A percentile compares a stretch with the other conserved stretches of the same genome.
Conservation (phyloP, 2,329 filamentous ascomycete species). For the Curvularia sp. region DNA sequence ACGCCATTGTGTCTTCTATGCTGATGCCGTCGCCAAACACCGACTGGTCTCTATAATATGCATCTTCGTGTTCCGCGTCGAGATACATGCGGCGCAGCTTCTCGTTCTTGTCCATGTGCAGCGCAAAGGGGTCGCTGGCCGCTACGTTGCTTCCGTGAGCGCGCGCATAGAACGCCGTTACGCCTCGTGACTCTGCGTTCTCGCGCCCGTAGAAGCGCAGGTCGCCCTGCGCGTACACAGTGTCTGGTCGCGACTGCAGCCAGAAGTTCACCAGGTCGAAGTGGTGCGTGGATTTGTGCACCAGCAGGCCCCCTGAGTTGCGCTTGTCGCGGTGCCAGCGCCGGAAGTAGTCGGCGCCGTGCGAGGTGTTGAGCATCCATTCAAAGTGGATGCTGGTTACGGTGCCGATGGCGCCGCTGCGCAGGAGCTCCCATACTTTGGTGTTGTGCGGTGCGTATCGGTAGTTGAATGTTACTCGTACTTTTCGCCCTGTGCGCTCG, state of each 20-base stretch:
- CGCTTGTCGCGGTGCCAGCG: constrained; percentile 69
- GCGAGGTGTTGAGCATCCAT: constrained; percentile 68
- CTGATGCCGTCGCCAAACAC: constrained; percentile 69
- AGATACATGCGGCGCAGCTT: constrained; percentile 67
- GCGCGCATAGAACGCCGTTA: constrained; percentile 60
- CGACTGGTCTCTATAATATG: constrained; percentile 67
- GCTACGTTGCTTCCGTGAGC: constrained; percentile 61
- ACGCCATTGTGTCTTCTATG: constrained; percentile 70
- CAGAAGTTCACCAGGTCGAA: constrained; percentile 71
- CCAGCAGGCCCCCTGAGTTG: constrained; percentile 66
- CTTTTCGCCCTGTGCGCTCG: constrained; percentile 56
- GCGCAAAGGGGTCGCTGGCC: constrained; percentile 64
- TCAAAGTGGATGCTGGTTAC: constrained; percentile 68
- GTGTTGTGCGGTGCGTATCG: constrained; percentile 71
- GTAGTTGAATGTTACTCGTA: constrained; percentile 70
- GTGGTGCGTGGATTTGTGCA: constrained; percentile 70
- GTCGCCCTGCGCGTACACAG: constrained; percentile 66
- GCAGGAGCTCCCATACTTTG: constrained; percentile 63
- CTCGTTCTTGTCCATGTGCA: constrained; percentile 61
- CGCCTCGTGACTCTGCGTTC: constrained; percentile 65
- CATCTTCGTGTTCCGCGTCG: constrained; percentile 69
- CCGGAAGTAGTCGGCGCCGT: constrained; percentile 69
- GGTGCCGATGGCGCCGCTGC: constrained; percentile 62
- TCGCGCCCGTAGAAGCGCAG: constrained; percentile 68
- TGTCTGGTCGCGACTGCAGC: constrained; percentile 63